These are phyloP conservation scores for Fusarium fracticaudum DNA, from an alignment of 2,329 filamentous ascomycete species.

Conservation along the genomic window DNA sequence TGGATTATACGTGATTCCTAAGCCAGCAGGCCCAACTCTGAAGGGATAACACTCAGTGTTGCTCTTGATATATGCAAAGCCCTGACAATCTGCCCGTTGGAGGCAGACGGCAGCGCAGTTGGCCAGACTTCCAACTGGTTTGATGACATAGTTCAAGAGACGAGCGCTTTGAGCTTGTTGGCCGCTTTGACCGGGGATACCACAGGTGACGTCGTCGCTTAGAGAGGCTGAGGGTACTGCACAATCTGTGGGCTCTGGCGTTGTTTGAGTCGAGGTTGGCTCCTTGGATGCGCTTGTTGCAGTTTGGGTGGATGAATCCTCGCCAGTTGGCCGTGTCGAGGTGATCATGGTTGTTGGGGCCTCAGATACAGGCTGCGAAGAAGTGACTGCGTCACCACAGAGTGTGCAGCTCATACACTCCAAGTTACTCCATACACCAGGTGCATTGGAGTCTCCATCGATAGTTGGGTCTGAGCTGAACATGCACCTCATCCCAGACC, in stretches of 20 bases:
- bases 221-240: conserved; percentile 13
- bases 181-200: conserved; percentile 20
- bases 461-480: conserved; percentile 13
- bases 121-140: conserved; percentile 22
- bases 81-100: conserved; percentile 14
- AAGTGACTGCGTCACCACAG: not conserved
- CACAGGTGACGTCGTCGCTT: conserved; percentile 24
- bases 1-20: conserved; percentile 23
- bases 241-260: conserved; percentile 14
- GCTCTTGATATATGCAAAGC: conserved; percentile 24
- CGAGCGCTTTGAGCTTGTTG: conserved; percentile 24
- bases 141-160: conserved; percentile 18
- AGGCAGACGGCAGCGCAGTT: conserved; percentile 29
- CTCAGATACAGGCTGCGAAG: not conserved
- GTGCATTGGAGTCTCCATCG: not conserved
- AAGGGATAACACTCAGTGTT: conserved; percentile 22
- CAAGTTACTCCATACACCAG: conserved; percentile 16
- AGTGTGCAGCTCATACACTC: conserved; percentile 20
- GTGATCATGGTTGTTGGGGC: conserved; percentile 18
- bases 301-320: not conserved
- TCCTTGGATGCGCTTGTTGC: not conserved
- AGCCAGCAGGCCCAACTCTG: not conserved
- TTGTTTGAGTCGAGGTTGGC: not conserved
- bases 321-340: conserved; percentile 1
- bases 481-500: not conserved